These are phyloP conservation scores for Fusarium decemcellulare DNA, from an alignment of 2,329 filamentous ascomycete genomes.

Conservation along the genomic window DNA sequence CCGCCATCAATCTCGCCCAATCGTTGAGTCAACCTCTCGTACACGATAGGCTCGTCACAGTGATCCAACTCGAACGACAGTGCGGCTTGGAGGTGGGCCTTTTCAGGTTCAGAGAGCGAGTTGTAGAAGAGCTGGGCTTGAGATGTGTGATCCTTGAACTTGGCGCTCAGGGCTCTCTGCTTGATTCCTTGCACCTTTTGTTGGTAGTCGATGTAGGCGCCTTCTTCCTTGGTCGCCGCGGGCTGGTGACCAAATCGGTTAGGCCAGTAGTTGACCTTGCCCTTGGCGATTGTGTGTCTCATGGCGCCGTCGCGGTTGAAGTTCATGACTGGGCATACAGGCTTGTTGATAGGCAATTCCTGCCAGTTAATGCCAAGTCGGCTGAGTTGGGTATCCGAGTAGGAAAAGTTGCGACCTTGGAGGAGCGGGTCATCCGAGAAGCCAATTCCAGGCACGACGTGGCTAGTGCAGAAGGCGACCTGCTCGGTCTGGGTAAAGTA, in stretches of 20 bases:
- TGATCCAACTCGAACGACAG: conserved; percentile 85
- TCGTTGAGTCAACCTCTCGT: conserved; percentile 77
- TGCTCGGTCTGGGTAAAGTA: conserved; percentile 89
- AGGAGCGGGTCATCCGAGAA: conserved; percentile 82
- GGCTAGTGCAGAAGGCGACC: conserved; percentile 84
- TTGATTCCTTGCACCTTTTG: conserved; percentile 79
- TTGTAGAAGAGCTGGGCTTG: conserved; percentile 90
- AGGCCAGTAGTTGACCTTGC: conserved; percentile 78
- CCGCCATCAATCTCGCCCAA: conserved; percentile 80
- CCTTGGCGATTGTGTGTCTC: conserved; percentile 78
- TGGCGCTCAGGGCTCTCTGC: conserved; percentile 75
- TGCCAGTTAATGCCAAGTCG: conserved; percentile 83
- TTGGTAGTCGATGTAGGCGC: conserved; percentile 77
- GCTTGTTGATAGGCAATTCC: conserved; percentile 83
- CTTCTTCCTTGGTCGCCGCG: conserved; percentile 73
- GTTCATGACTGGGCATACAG: conserved; percentile 82
- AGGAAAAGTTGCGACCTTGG: conserved; percentile 80
- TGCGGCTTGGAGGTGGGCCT: conserved; percentile 79
- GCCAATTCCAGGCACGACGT: conserved; percentile 84
- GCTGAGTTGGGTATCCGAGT: conserved; percentile 78
- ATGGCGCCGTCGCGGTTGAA: conserved; percentile 82
- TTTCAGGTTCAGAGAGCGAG: conserved; percentile 77
- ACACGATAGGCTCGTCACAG: conserved; percentile 84
- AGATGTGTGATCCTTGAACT: conserved; percentile 83
- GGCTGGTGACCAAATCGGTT: conserved; percentile 73